Base-by-base conservation (phyloP, 1,284 basidiomycete genomes). In the Malassezia dermatis region DNA sequence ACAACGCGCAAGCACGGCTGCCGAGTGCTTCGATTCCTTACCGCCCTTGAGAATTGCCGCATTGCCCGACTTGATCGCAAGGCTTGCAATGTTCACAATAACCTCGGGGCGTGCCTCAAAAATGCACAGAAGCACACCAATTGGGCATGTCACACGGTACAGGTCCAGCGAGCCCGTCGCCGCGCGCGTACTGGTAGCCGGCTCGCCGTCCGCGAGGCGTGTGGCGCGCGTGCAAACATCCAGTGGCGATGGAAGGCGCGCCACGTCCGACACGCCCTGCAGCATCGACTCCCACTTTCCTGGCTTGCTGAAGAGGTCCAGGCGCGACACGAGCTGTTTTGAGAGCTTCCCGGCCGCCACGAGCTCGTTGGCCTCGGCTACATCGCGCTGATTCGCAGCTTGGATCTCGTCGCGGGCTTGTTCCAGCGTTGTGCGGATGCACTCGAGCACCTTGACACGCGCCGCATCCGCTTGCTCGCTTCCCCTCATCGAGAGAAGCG, bases 41-140 rank as follows among this genome's bases (percentile, higher is more conserved):
- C 71, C 71, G 2, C 71, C 71, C 42, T 73, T 73, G 30, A 73
- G 52, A 37, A 73, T 73, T 10, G 71, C 71, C 0, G 59, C 71
- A 80, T 69, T 66, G 86, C 91, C 93, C 26, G 88, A 91, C 77
- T 96, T 98, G 76, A 99, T 89, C 2, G 94, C 93, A 63, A 99
- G 78, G 0, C 88, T 82, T 6, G 94, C 89, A 65, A 99, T 96
- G 75, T 98, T 98, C 40, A 98, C 86, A 27, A 98, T 89, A 5
- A 99, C 94, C 75, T 99, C 94, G 1, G 94, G 94, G 31, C 94
- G 81, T 3, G 93, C 88, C 77, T 99, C 94, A 64, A 99, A 99
- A 62, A 99, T 95, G 62, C 96, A 89, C 45, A 98, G 80, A 24
- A 98, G 79, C 0, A 95, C 91, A 17, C 94, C 94, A 60, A 99